Base-by-base conservation (phyloP, 2,329 filamentous ascomycete species). In the Penicillium sp. region DNA sequence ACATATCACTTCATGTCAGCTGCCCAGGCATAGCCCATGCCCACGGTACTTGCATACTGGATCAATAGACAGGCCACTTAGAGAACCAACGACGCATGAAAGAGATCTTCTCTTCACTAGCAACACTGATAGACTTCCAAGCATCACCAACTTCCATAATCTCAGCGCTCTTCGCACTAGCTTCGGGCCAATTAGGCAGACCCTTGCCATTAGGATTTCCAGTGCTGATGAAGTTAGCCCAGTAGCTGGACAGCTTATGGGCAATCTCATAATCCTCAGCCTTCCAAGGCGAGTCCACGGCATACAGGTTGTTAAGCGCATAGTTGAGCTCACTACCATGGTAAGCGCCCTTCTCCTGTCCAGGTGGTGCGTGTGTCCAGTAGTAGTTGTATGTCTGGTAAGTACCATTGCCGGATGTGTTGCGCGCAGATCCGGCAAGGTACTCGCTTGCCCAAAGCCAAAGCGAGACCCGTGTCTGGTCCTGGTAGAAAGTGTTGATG, bases 281-380 rank as follows among this genome's bases (percentile, higher is more conserved):
- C 11, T 4, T 49, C 47, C 47, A 49, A 16, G 47, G 47, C 19
- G 7, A 37, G 47, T 49, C 47, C 13, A 31, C 35, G n/a, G 47
- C 47, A 37, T 49, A 49, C 19, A 49, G 19, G 47, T 49, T 49
- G 47, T 49, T 49, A 3, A 49, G n/a, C 19, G 47, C 47, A 37
- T 49, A 49, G 31, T 49, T 49, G 19, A 49, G n/a, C 31, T 49
- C 47, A 49, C 47, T 49, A 23, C 47, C 47, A 37, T 49, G 47
- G 47, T 49, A 49, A n/a, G 47, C 47, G 21, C 47, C 47, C 21
- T 33, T 21, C 16, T 49, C 47, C 31, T 49, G 47, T 37, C 47
- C 47, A 14, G 47, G 47, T 9, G 47, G 47, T 2, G 47, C 47
- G 16, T 49, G 47, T 23, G 47, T 49, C 47, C 47, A 49, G 19